Evolutionary conservation across 1,284 basidiomycete species (phyloP).

Genomic region (Grifola frondosa): DNA sequence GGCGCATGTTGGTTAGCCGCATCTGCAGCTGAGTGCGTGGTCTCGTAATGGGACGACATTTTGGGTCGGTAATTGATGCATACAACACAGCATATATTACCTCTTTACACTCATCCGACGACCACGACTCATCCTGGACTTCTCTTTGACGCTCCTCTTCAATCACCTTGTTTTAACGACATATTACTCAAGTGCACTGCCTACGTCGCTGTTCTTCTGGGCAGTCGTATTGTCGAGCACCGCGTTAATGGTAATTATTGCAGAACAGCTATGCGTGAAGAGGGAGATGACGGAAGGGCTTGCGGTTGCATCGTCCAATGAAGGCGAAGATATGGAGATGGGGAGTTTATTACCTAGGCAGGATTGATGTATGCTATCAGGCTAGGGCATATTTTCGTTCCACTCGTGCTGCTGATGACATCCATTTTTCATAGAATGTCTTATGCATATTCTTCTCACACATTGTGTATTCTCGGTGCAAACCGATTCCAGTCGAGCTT

Average conservation of each 20-base stretch:
- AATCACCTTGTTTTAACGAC: slow-evolving; percentile 90
- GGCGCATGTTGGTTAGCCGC: slow-evolving; percentile 81
- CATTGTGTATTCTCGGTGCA: too few relatives aligned
- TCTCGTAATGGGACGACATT: not conserved
- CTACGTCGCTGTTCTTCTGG: slow-evolving; percentile 91
- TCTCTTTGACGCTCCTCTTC: slow-evolving; percentile 86
- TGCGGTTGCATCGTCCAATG: slow-evolving; percentile 47
- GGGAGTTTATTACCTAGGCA: slow-evolving; percentile 46
- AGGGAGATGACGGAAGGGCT: slow-evolving; percentile 91
- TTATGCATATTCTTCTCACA: too few relatives aligned
- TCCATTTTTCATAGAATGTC: too few relatives aligned
- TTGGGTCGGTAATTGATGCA: not conserved
- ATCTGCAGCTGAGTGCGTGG: slow-evolving; percentile 70
- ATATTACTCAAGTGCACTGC: slow-evolving; percentile 86
- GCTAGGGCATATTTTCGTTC: too few relatives aligned
- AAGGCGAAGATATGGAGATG: slow-evolving; percentile 55
- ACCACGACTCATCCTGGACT: slow-evolving; percentile 94
- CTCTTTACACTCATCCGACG: slow-evolving; percentile 86
- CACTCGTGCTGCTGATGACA: too few relatives aligned
- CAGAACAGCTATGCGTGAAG: slow-evolving; percentile 91
- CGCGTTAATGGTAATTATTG: slow-evolving; percentile 73
- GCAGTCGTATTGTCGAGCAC: slow-evolving; percentile 72
- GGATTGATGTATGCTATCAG: slow-evolving; percentile 23
- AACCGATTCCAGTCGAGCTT: too few relatives aligned
- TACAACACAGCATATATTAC: slow-evolving; percentile 70